Conservation (phyloP, 2,329 filamentous ascomycete genomes). For the Fusarium incarnatum region DNA sequence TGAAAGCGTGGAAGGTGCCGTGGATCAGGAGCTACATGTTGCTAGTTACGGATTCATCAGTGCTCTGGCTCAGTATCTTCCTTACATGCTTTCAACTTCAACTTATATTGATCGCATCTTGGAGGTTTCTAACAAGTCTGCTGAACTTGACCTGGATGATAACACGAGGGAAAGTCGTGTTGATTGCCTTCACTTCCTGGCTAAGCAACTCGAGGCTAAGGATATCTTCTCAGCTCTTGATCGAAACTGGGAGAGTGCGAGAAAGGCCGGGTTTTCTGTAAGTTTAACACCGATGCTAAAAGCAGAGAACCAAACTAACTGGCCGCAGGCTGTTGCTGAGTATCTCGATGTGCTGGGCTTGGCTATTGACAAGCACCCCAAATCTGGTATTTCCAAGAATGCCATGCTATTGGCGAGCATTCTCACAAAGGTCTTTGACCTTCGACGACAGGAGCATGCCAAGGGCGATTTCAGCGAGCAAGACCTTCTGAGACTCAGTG, state of each 20-base stretch:
- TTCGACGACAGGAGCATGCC: constrained; percentile 68
- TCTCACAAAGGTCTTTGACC: constrained; percentile 70
- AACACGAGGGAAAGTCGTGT: constrained; percentile 73
- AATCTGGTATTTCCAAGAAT: constrained; percentile 82
- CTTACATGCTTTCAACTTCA: constrained; percentile 88
- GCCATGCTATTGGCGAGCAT: constrained; percentile 75
- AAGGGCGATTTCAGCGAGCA: constrained; percentile 61
- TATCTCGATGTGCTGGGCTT: constrained; percentile 76
- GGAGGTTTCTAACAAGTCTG: constrained; percentile 77
- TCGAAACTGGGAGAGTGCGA: constrained; percentile 76
- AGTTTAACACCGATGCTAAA: constrained; percentile 49
- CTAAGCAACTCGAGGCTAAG: constrained; percentile 81
- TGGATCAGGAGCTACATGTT: constrained; percentile 77
- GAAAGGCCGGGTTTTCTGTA: constrained; percentile 70
- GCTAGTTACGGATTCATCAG: constrained; percentile 84
- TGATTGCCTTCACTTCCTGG: constrained; percentile 78
- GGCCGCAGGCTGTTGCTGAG: constrained; percentile 71
- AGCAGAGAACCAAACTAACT: constrained; percentile 47
- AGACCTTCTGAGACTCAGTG: constrained; percentile 61
- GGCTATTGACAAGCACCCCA: constrained; percentile 81
- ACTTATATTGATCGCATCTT: constrained; percentile 79
- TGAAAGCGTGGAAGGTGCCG: constrained; percentile 65
- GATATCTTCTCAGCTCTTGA: constrained; percentile 80
- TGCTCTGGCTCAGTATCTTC: constrained; percentile 82
- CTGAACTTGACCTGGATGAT: constrained; percentile 69